phyloP scores from a whole-genome alignment of 208 protist species.

The Trypanosomatidae sp. region DNA sequence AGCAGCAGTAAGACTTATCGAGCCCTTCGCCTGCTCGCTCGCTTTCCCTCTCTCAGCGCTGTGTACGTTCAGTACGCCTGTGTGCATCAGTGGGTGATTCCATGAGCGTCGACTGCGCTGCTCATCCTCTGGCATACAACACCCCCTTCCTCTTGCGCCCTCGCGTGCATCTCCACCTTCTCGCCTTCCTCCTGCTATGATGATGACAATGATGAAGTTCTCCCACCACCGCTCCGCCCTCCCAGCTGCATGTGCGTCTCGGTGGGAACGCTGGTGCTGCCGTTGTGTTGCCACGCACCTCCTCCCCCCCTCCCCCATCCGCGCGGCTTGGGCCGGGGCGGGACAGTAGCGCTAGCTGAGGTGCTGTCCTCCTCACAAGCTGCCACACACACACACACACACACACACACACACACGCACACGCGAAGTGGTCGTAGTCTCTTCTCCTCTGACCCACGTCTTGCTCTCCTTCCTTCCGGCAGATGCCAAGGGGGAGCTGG shows the following conservation, averaged over 20 bases:
- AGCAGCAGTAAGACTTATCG: background rate
- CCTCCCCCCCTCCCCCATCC: background rate
- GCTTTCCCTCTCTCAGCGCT: background rate
- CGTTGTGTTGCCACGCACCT: too few relatives aligned
- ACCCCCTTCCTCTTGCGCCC: too few relatives aligned
- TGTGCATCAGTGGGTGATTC: background rate
- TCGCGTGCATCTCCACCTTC: background rate
- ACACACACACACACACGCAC: background rate
- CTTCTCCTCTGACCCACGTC: background rate
- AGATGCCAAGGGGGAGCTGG: slow-evolving; percentile 39
- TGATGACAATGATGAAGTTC: too few relatives aligned
- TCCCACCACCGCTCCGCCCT: too few relatives aligned
- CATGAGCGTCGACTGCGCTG: background rate
- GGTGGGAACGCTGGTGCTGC: too few relatives aligned
- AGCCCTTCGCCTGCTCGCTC: background rate
- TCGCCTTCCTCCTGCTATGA: background rate
- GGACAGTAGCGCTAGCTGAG: background rate
- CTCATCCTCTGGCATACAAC: background rate
- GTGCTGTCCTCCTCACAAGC: background rate
- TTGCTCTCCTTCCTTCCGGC: slow-evolving; percentile 49
- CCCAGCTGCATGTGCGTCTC: too few relatives aligned
- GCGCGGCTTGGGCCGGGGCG: background rate
- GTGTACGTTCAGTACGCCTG: background rate
- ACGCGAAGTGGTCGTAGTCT: background rate
- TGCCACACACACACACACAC: background rate